phyloP scores from a whole-genome alignment of 1,284 basidiomycete species.

The Porogramme epimiltina region DNA sequence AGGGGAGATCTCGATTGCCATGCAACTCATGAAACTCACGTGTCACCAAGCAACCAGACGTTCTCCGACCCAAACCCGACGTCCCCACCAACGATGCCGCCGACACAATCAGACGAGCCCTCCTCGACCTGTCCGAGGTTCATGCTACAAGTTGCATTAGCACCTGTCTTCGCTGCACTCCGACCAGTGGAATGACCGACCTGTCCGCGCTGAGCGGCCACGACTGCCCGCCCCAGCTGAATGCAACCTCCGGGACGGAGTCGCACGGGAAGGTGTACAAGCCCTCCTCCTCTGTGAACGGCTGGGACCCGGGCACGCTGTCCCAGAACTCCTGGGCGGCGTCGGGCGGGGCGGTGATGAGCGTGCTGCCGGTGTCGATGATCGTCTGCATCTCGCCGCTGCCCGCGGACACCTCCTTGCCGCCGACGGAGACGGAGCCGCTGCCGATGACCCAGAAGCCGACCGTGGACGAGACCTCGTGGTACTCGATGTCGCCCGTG shows the following conservation, averaged over 20 bases:
- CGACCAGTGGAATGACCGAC: constrained; percentile 6
- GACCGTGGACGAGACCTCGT: constrained; percentile 4
- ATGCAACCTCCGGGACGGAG: constrained; percentile 34
- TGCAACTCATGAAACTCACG: constrained; percentile 10
- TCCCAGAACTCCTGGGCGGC: constrained; percentile 46
- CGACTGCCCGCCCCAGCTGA: constrained; percentile 44
- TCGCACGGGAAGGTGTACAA: constrained; percentile 45
- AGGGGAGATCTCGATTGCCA: neutral
- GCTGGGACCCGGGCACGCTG: constrained; percentile 41
- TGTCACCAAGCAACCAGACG: constrained; percentile 33
- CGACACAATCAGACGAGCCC: constrained; percentile 24
- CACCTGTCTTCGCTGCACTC: neutral
- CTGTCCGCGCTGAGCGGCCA: constrained; percentile 39
- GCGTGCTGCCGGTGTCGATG: constrained; percentile 51
- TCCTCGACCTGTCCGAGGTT: constrained; percentile 23
- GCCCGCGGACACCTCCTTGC: constrained; percentile 22
- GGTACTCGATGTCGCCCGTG: constrained; percentile 34
- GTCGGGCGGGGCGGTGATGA: constrained; percentile 48
- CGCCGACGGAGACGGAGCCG: constrained; percentile 35
- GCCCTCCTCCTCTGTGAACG: constrained; percentile 33
- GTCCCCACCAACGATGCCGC: constrained; percentile 13
- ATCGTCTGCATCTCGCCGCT: constrained; percentile 28
- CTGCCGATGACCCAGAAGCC: constrained; percentile 46
- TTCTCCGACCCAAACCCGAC: constrained; percentile 19
- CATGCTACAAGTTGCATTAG: constrained; percentile 16